A percentile compares a stretch with the other conserved stretches of the same genome.
These are phyloP conservation scores for Pythium plurisporium DNA, from an alignment of 352 stramenopile species.

Conservation along the genomic window DNA sequence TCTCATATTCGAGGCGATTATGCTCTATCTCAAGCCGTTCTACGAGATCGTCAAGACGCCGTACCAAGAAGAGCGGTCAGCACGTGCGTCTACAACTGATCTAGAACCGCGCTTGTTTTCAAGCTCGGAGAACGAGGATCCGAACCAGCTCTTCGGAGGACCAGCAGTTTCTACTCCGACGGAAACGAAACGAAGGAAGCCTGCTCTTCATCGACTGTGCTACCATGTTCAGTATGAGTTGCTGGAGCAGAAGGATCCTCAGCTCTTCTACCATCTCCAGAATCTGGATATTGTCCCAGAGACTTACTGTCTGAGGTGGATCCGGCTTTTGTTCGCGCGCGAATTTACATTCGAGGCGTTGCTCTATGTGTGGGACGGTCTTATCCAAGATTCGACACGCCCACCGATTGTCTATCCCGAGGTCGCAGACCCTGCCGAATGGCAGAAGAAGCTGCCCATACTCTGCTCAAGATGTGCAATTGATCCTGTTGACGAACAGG, in stretches of 20 bases:
- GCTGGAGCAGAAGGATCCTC: conserved; percentile 71
- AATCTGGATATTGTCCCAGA: conserved; percentile 79
- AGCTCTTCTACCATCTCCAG: conserved; percentile 74
- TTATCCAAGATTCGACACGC: conserved; percentile 44
- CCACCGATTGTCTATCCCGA: conserved; percentile 34
- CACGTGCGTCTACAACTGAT: not conserved
- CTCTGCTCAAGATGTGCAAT: no score
- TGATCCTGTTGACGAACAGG: conserved; percentile 19
- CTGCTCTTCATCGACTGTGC: conserved; percentile 61
- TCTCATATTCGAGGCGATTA: conserved; percentile 67
- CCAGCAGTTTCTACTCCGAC: conserved; percentile 8
- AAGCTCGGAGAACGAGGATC: conserved; percentile 24
- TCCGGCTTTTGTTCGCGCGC: conserved; percentile 71
- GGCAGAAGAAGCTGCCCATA: conserved; percentile 38
- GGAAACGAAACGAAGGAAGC: conserved; percentile 24
- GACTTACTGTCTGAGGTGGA: conserved; percentile 79
- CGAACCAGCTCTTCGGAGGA: conserved; percentile 22
- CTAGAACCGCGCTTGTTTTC: conserved; percentile 24
- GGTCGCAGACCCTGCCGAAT: conserved; percentile 31
- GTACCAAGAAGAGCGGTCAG: conserved; percentile 15
- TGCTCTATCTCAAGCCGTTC: conserved; percentile 76
- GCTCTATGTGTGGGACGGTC: conserved; percentile 61
- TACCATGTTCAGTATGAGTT: conserved; percentile 73
- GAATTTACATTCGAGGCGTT: conserved; percentile 67
- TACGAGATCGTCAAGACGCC: conserved; percentile 62